Evolutionary conservation across 177 flowering plant species (phyloP), one percentile per base, ranked within the genome.

Genomic region (Tripterygium wilfordii): DNA sequence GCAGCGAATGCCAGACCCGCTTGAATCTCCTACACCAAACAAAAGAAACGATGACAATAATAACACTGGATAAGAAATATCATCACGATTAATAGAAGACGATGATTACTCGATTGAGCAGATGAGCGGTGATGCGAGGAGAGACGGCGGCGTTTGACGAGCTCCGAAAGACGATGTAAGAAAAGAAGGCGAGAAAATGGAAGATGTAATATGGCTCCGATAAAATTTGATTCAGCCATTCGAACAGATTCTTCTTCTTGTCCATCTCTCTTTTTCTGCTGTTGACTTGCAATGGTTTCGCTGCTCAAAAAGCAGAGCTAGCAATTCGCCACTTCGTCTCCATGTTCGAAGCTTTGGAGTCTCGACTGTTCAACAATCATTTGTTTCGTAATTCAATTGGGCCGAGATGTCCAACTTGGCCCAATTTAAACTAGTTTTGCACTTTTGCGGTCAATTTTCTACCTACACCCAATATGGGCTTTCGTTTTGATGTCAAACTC

Each of bases 21-120:
- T 70, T 92, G 98, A 73, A 82, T 66, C 60, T 92, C 98, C 96
- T 91, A 45, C 45, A 73, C n/a, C 20, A 67, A n/a, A 42, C 16
- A 48, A 25, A 33, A 21, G 38, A 26, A n/a, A 8, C 2, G 20
- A 39, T 42, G 10, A 31, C 33, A 25, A 28, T 38, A 48, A 8
- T 18, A 22, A 49, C 50, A 40, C 1, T 26, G 21, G 38, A 19
- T 29, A 28, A 36, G 16, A 25, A 26, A 28, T 12, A 42, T 12
- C 22, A 20, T 17, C 23, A 2, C n/a, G 24, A 25, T 42, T 42
- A 10, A 14, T 2, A 7, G 30, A 21, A 42, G 30, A 17, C 1
- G 17, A n/a, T 18, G 24, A 18, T 31, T 74, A 88, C 98, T 33
- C 95, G 74, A 47, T 63, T 67, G 37, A 92, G 68, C 30, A 92